Percentiles rank a stretch among this genome's conserved stretches.
Evolutionary conservation across 371 early-diverging fungal species (phyloP).

Genomic region (Apophysomyces variabilis): DNA sequence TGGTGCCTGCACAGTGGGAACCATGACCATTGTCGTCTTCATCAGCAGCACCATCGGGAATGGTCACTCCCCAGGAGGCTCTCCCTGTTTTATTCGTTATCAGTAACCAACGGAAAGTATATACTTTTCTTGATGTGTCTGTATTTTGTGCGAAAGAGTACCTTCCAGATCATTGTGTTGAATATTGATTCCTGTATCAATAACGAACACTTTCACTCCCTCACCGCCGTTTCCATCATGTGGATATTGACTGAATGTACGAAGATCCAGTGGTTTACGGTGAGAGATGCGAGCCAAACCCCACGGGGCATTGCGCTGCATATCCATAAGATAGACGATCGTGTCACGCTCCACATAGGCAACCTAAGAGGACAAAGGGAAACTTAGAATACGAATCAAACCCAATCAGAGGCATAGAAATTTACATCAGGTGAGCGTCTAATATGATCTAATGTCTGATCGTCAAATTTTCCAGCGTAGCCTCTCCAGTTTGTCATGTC

Average conservation of each 20-base stretch:
- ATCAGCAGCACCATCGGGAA: conserved; percentile 72
- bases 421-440: conserved; percentile 59
- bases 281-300: conserved; percentile 90
- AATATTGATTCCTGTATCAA: conserved; percentile 87
- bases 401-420: not conserved
- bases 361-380: conserved; percentile 48
- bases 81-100: conserved; percentile 49
- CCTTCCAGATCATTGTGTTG: conserved; percentile 86
- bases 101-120: too few relatives aligned
- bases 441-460: conserved; percentile 69
- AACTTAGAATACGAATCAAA: not conserved
- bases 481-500: conserved; percentile 74
- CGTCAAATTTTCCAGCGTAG: conserved; percentile 80
- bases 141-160: not conserved
- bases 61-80: conserved; percentile 79
- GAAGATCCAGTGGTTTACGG: conserved; percentile 63
- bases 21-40: conserved; percentile 84
- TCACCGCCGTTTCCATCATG: conserved; percentile 79
- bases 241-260: conserved; percentile 76
- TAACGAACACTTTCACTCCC: conserved; percentile 80
- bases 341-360: conserved; percentile 90
- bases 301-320: conserved; percentile 87
- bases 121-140: too few relatives aligned
- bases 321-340: conserved; percentile 73
- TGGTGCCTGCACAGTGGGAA: conserved; percentile 96